phyloP scores from a whole-genome alignment of 2,329 filamentous ascomycete genomes.

The Fusarium nanum region DNA sequence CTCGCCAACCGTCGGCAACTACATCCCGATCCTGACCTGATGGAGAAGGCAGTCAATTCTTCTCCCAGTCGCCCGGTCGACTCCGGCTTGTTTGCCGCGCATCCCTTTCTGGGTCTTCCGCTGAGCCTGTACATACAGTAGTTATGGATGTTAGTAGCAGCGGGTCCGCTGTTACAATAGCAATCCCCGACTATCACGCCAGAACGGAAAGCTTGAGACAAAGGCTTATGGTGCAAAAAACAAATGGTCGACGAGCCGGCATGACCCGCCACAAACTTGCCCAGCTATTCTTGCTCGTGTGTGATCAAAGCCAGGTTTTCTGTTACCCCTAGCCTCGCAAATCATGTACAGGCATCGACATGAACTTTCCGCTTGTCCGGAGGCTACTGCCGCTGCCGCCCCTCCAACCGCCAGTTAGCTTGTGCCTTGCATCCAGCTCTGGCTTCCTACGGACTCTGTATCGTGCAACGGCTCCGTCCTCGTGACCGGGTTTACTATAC shows the following conservation, averaged over 20 bases:
- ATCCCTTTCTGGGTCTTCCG: conserved; percentile 32
- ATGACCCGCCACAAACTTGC: neutral
- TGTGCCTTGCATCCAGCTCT: conserved; percentile 27
- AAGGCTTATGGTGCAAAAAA: neutral
- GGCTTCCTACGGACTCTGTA: conserved; percentile 13
- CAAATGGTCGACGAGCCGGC: neutral
- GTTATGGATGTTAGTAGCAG: conserved; percentile 7
- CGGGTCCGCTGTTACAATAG: conserved; percentile 30
- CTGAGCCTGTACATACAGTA: conserved; percentile 19
- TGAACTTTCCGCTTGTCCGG: conserved; percentile 38
- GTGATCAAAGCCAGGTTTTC: neutral
- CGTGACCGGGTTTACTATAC: conserved; percentile 36
- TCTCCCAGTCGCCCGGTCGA: conserved; percentile 37
- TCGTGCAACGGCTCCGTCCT: conserved; percentile 33
- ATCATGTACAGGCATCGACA: neutral
- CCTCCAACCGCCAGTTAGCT: conserved; percentile 18
- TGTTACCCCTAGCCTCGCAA: conserved; percentile 2
- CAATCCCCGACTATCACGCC: conserved; percentile 4
- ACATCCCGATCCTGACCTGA: conserved; percentile 9
- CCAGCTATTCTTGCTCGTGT: neutral
- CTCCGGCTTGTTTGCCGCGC: conserved; percentile 41
- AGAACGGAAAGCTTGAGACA: neutral
- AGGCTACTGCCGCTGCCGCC: conserved; percentile 27
- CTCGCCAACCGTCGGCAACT: conserved; percentile 21
- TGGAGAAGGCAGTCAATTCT: conserved; percentile 12